Conservation (phyloP, 2,329 filamentous ascomycete species). For the Ascochyta fabae region DNA sequence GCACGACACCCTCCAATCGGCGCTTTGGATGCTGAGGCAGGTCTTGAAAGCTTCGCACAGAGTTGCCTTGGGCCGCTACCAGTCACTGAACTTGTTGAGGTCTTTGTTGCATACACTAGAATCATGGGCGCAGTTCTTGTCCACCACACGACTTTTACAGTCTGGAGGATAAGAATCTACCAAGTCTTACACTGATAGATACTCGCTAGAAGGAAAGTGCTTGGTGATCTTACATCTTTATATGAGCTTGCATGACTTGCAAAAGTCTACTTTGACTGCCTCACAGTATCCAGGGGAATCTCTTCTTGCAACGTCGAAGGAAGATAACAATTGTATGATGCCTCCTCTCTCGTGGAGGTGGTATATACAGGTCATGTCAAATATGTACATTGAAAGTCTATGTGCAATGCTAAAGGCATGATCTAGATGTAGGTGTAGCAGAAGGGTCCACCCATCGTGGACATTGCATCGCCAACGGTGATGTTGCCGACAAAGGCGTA, state of each 20-base stretch:
- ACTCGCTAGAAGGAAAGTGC: too few species aligned
- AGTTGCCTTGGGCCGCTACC: neutral
- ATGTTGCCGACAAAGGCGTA: constrained; percentile 42
- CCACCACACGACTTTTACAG: too few species aligned
- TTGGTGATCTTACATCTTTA: too few species aligned
- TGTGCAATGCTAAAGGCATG: neutral
- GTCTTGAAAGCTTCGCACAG: neutral
- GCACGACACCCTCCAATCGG: constrained; percentile 26
- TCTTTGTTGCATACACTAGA: neutral
- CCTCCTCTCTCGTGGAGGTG: too few species aligned
- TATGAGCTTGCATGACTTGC: neutral
- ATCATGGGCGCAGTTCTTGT: neutral
- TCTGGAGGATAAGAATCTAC: too few species aligned
- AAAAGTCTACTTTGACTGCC: too few species aligned
- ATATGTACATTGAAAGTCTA: constrained; percentile 2
- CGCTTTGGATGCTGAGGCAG: constrained; percentile 10
- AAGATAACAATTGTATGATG: neutral
- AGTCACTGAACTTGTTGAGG: neutral
- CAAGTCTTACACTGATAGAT: too few species aligned
- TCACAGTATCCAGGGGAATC: too few species aligned
- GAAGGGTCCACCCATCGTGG: constrained; percentile 54
- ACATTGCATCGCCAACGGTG: constrained; percentile 51
- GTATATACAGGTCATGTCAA: neutral
- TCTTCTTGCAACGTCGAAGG: too few species aligned
- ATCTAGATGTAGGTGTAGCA: constrained; percentile 53